Percentiles rank a stretch among this genome's conserved stretches.
phyloP scores from a whole-genome alignment of 352 stramenopile genomes.

The Thraustochytrium striatum region DNA sequence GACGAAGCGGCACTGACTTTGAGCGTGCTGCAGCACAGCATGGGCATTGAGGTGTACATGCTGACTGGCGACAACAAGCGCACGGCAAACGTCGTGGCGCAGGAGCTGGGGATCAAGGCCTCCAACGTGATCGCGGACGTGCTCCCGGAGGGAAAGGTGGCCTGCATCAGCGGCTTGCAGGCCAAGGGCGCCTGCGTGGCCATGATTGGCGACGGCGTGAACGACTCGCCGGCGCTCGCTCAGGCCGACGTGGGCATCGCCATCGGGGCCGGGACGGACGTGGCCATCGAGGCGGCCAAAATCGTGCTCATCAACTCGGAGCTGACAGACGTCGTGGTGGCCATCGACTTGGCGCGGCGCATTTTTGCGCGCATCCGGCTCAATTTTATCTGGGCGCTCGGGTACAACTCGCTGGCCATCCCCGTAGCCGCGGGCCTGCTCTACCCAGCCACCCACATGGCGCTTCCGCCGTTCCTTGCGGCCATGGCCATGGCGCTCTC shows the following conservation, averaged over 20 bases:
- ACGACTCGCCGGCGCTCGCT: conserved; percentile 94
- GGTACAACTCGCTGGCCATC: conserved; percentile 96
- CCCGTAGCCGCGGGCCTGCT: conserved; percentile 92
- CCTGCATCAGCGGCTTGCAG: conserved; percentile 87
- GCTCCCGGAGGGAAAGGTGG: conserved; percentile 89
- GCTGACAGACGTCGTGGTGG: conserved; percentile 86
- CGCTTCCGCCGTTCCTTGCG: conserved; percentile 90
- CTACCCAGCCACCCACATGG: conserved; percentile 82
- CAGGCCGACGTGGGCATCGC: conserved; percentile 95
- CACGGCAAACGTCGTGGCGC: conserved; percentile 86
- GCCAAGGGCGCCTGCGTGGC: conserved; percentile 84
- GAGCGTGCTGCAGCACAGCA: conserved; percentile 72
- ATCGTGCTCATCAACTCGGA: conserved; percentile 79
- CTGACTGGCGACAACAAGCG: conserved; percentile 96
- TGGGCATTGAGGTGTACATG: conserved; percentile 93
- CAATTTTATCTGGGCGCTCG: conserved; percentile 95
- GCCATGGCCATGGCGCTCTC: conserved; percentile 86
- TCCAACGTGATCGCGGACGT: conserved; percentile 89
- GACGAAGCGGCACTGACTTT: conserved; percentile 82
- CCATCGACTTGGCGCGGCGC: conserved; percentile 87
- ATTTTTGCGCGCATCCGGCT: conserved; percentile 93
- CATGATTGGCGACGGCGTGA: conserved; percentile 90
- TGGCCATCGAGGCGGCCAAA: conserved; percentile 92
- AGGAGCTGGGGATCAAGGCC: conserved; percentile 78
- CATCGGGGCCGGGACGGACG: conserved; percentile 83